Percentiles rank a stretch among this genome's conserved stretches.
phyloP scores from a whole-genome alignment of 768 basidiomycete species.

The Amanita exitialis region DNA sequence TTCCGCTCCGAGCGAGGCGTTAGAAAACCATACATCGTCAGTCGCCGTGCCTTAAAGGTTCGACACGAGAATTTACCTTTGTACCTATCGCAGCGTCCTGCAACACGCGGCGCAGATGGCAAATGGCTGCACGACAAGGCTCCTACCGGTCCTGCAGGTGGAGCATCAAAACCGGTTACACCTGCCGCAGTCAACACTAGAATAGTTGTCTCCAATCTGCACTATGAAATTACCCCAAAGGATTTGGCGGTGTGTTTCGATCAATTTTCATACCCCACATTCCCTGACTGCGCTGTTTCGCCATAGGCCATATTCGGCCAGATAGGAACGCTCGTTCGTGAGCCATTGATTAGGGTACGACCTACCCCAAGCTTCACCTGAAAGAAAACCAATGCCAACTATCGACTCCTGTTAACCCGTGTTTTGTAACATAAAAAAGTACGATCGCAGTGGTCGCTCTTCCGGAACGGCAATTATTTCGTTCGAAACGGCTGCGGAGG shows the following conservation, averaged over 20 bases:
- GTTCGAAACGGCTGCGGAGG: conserved; percentile 72
- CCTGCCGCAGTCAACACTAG: conserved; percentile 34
- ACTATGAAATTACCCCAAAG: conserved; percentile 86
- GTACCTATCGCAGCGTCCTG: conserved; percentile 37
- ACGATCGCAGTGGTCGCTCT: conserved; percentile 92
- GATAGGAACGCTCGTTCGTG: conserved; percentile 86
- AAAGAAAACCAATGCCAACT: conserved; percentile 36
- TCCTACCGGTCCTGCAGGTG: conserved; percentile 29
- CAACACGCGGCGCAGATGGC: conserved; percentile 41
- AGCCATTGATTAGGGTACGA: conserved; percentile 95
- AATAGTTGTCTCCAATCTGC: conserved; percentile 77
- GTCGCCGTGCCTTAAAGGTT: conserved; percentile 7
- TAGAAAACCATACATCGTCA: conserved; percentile 34
- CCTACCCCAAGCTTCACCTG: conserved; percentile 56
- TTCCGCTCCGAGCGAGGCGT: conserved; percentile 18
- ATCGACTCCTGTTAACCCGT: conserved; percentile 26
- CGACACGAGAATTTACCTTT: neutral
- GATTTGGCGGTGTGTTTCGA: conserved; percentile 66
- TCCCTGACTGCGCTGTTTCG: neutral
- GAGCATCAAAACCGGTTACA: conserved; percentile 16
- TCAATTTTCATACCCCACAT: neutral
- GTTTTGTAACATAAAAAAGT: conserved; percentile 46
- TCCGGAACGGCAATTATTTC: conserved; percentile 72
- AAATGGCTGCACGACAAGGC: conserved; percentile 76
- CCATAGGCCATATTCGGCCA: conserved; percentile 80